Evolutionary conservation across 495 filamentous ascomycete genomes (phyloP).

Genomic region (Neurospora tetrasperma): DNA sequence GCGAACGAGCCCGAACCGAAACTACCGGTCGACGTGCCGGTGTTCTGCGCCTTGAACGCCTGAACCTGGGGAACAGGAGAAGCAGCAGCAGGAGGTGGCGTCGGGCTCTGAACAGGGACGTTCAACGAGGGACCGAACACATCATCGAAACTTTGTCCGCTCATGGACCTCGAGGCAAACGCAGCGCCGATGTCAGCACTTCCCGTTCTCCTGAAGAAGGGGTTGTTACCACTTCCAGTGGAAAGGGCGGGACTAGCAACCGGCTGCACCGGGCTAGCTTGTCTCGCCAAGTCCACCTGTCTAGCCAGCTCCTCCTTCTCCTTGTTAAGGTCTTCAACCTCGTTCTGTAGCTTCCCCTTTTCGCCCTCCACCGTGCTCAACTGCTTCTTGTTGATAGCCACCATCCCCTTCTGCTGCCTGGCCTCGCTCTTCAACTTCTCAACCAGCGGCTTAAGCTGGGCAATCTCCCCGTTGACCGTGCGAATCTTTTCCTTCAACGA

Average conservation of each 20-base stretch:
- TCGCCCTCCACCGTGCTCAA: constrained; percentile 79
- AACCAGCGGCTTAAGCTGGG: constrained; percentile 71
- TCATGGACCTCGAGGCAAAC: constrained; percentile 35
- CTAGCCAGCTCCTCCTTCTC: constrained; percentile 46
- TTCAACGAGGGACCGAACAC: constrained; percentile 71
- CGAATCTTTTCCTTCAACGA: constrained; percentile 81
- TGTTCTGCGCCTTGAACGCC: constrained; percentile 57
- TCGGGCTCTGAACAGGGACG: constrained; percentile 17
- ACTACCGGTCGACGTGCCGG: constrained; percentile 39
- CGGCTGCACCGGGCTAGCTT: constrained; percentile 27
- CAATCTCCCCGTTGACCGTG: constrained; percentile 67
- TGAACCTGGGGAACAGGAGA: constrained; percentile 20
- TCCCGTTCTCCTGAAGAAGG: constrained; percentile 74
- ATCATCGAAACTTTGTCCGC: constrained; percentile 71
- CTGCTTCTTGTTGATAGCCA: constrained; percentile 97
- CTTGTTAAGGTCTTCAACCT: constrained; percentile 59
- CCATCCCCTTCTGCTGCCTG: constrained; percentile 87
- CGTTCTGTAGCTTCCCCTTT: constrained; percentile 68
- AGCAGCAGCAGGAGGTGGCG: constrained; percentile 44
- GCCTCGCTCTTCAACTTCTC: constrained; percentile 85
- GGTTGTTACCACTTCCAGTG: constrained; percentile 71
- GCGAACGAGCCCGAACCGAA: constrained; percentile 36
- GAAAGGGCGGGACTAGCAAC: constrained; percentile 60
- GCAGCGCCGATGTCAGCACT: constrained; percentile 54
- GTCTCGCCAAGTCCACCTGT: constrained; percentile 28